A percentile compares a stretch with the other conserved stretches of the same genome.
Conservation (phyloP, 2,329 filamentous ascomycete species). For the Xylariaceae sp. region DNA sequence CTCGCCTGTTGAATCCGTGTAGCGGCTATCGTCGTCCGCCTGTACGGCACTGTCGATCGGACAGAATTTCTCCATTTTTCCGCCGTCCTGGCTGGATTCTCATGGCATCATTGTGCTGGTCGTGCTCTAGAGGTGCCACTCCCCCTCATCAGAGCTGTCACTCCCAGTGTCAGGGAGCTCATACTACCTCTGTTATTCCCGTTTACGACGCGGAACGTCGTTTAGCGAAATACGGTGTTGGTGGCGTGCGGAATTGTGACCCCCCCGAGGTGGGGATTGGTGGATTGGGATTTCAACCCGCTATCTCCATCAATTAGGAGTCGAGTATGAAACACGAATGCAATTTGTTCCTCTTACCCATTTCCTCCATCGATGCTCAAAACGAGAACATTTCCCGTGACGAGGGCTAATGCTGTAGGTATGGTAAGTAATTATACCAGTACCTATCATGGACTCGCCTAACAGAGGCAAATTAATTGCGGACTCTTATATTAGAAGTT, state of each 20-base stretch:
- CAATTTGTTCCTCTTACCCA: too few relatives aligned
- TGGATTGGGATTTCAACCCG: conserved; percentile 12
- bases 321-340: not conserved
- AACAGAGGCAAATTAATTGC: too few relatives aligned
- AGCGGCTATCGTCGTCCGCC: not conserved
- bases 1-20: conserved; percentile 7
- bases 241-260: not conserved
- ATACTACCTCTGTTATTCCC: not conserved
- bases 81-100: not conserved
- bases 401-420: too few relatives aligned
- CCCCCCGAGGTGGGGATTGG: conserved; percentile 13
- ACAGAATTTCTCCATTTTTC: conserved; percentile 11
- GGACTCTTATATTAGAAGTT: too few relatives aligned
- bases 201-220: conserved; percentile 15
- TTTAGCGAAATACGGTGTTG: not conserved
- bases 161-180: not conserved
- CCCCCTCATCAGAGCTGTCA: too few relatives aligned
- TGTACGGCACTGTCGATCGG: conserved; percentile 1
- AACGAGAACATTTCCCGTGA: too few relatives aligned
- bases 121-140: too few relatives aligned
- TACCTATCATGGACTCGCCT: too few relatives aligned
- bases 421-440: too few relatives aligned
- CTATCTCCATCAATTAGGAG: not conserved
- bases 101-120: not conserved
- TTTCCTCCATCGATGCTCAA: too few relatives aligned